These are phyloP conservation scores for Cardiospermum halicacabum DNA, from an alignment of 345 rosid species.

Conservation along the genomic window DNA sequence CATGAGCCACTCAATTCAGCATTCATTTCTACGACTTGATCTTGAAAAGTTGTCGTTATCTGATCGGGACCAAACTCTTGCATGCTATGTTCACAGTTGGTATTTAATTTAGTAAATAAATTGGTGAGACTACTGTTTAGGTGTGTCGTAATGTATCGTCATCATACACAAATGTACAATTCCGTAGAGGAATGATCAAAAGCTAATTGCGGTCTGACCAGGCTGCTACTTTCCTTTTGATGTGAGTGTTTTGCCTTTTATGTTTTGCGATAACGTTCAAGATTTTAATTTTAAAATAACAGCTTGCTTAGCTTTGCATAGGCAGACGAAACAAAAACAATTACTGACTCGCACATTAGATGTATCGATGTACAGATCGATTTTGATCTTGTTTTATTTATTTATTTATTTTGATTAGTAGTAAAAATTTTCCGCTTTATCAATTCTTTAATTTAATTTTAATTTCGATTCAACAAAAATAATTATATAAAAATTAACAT, in stretches of 20 bases:
- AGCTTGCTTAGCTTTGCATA: no score
- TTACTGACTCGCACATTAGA: neutral
- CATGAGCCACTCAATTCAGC: neutral
- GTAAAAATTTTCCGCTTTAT: no score
- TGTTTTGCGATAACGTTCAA: neutral
- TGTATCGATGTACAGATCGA: neutral
- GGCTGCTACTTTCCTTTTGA: neutral
- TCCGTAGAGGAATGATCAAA: neutral
- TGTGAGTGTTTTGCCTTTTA: neutral
- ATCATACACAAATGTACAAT: neutral
- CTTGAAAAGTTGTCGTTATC: slow-evolving; percentile 1
- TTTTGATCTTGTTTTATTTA: neutral
- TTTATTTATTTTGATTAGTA: no score
- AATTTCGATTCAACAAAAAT: no score
- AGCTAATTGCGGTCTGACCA: neutral
- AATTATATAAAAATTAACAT: no score
- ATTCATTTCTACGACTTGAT: neutral
- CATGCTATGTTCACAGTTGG: neutral
- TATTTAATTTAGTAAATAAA: neutral
- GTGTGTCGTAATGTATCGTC: neutral
- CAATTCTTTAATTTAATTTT: no score
- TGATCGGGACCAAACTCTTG: neutral
- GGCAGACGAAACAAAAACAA: neutral
- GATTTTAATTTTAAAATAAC: neutral
- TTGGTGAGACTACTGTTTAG: neutral